Conservation (phyloP, 2,329 filamentous ascomycete genomes). For the Incumbomyces lentus region DNA sequence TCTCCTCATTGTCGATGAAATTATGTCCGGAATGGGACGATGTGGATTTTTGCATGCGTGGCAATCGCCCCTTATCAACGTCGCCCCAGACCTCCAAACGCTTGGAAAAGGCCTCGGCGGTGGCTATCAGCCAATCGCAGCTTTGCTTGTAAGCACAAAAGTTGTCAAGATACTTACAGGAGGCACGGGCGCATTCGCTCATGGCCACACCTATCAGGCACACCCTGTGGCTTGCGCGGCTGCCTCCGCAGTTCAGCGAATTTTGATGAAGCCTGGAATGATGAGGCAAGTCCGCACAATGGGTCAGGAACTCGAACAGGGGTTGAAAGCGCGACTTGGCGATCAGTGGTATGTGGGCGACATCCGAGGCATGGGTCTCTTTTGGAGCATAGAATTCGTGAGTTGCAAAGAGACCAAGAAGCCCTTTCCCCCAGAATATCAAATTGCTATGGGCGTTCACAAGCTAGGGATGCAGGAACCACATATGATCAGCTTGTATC, state of each 20-base stretch:
- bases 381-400: conserved; percentile 53
- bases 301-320: conserved; percentile 26
- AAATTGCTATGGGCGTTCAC: conserved; percentile 37
- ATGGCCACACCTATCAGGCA: conserved; percentile 51
- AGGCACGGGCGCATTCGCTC: conserved; percentile 43
- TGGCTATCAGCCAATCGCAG: conserved; percentile 47
- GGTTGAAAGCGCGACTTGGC: conserved; percentile 36
- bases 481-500: conserved; percentile 35
- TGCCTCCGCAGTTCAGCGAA: conserved; percentile 40
- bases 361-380: conserved; percentile 49
- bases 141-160: conserved; percentile 40
- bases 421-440: conserved; percentile 38
- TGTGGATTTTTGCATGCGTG: conserved; percentile 49
- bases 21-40: conserved; percentile 51
- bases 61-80: conserved; percentile 37
- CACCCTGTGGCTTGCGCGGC: conserved; percentile 47
- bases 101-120: conserved; percentile 51
- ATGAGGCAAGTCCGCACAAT: conserved; percentile 32
- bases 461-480: conserved; percentile 31
- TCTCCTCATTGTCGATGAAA: conserved; percentile 61
- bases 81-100: conserved; percentile 48
- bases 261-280: conserved; percentile 41
- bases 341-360: conserved; percentile 44
- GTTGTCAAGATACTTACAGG: conserved; percentile 42
- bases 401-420: conserved; percentile 44